Conservation (phyloP, 2,329 filamentous ascomycete species). For the Colletotrichum simmondsii region DNA sequence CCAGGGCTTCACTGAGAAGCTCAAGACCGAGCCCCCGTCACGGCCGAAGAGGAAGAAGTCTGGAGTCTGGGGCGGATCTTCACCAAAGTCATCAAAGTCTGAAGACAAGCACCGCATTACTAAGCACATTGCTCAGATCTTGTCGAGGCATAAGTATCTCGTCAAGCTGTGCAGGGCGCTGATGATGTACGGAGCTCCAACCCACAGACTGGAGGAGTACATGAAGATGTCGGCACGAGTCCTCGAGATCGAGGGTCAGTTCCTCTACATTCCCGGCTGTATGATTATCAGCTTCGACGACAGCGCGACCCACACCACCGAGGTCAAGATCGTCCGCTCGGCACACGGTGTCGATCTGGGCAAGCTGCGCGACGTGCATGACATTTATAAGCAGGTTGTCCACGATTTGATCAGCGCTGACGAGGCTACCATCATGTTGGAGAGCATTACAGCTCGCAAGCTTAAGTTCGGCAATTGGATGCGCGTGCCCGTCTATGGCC, state of each 20-base stretch:
- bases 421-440: slow-evolving; percentile 72
- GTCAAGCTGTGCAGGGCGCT: slow-evolving; percentile 85
- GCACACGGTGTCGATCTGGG: slow-evolving; percentile 78
- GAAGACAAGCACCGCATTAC: slow-evolving; percentile 57
- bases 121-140: slow-evolving; percentile 72
- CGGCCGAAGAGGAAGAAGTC: slow-evolving; percentile 46
- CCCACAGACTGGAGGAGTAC: slow-evolving; percentile 91
- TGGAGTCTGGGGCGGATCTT: slow-evolving; percentile 26
- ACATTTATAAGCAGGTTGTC: slow-evolving; percentile 85
- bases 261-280: slow-evolving; percentile 88
- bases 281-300: slow-evolving; percentile 97
- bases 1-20: slow-evolving; percentile 56
- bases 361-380: slow-evolving; percentile 78
- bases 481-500: slow-evolving; percentile 75
- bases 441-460: slow-evolving; percentile 61
- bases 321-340: slow-evolving; percentile 79
- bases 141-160: slow-evolving; percentile 85
- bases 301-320: slow-evolving; percentile 76
- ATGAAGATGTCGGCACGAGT: slow-evolving; percentile 91
- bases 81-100: slow-evolving; percentile 19
- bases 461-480: slow-evolving; percentile 62
- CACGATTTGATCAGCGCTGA: slow-evolving; percentile 80
- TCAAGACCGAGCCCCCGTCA: slow-evolving; percentile 50
- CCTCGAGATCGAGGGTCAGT: slow-evolving; percentile 88
- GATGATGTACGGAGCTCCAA: slow-evolving; percentile 92